Evolutionary conservation across 306 rosid species (phyloP).

Genomic region (Prunus salicina): DNA sequence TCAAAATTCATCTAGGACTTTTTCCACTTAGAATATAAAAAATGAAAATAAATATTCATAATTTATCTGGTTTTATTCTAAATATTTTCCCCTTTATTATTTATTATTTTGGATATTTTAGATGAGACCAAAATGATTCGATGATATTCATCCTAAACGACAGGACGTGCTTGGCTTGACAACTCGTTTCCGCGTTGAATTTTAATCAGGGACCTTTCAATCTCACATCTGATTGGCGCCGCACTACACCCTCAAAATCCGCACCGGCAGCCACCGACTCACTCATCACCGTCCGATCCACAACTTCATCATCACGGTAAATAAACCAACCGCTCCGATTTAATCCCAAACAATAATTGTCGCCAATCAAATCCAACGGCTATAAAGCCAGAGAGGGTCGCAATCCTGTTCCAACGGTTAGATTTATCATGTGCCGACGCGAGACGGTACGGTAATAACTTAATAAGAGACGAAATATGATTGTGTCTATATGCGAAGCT

Average conservation of each 20-base stretch:
- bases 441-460: neutral
- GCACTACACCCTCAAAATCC: neutral
- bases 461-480: neutral
- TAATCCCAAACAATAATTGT: neutral
- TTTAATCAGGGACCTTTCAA: neutral
- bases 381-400: neutral
- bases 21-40: neutral
- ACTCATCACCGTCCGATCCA: neutral
- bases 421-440: neutral
- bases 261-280: neutral
- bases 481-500: neutral
- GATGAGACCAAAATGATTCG: neutral
- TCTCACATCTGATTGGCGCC: neutral
- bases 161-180: slow-evolving; percentile 24
- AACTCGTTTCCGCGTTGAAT: slow-evolving; percentile 4
- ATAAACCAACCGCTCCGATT: neutral
- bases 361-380: slow-evolving; percentile 1
- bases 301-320: neutral
- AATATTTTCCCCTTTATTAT: neutral
- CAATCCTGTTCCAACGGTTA: neutral
- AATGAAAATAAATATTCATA: neutral
- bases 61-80: neutral
- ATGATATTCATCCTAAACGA: neutral
- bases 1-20: neutral
- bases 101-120: neutral